Conservation (phyloP, 2,329 filamentous ascomycete species). For the Penicillium crustosum region DNA sequence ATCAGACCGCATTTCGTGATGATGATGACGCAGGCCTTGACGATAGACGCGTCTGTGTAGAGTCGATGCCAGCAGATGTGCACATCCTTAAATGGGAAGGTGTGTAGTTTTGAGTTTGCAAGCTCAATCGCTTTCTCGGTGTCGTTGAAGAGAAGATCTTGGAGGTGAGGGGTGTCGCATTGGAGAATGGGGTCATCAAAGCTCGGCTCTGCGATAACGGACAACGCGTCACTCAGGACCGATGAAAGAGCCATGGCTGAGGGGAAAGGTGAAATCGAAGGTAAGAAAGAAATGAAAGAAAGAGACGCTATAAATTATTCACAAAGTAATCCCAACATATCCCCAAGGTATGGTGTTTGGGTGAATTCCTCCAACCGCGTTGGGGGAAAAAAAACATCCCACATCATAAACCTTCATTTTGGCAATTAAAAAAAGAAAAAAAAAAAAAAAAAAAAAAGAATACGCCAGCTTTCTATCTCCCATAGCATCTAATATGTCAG, state of each 20-base stretch:
- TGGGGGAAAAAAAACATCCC: not conserved
- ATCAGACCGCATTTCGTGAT: conserved; percentile 23
- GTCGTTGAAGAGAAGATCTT: conserved; percentile 27
- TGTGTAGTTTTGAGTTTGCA: conserved; percentile 54
- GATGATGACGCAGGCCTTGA: conserved; percentile 43
- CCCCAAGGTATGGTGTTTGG: not conserved
- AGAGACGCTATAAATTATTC: not conserved
- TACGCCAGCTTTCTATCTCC: not conserved
- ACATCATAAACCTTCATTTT: not conserved
- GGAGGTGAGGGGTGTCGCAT: conserved; percentile 29
- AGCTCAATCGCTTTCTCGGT: conserved; percentile 48
- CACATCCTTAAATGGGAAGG: conserved; percentile 59
- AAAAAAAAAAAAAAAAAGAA: not conserved
- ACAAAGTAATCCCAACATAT: not conserved
- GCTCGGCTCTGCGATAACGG: conserved; percentile 29
- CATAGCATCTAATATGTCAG: not conserved
- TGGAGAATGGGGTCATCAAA: conserved; percentile 39
- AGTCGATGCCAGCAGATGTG: conserved; percentile 57
- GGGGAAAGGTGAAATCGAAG: not conserved
- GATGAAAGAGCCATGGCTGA: conserved; percentile 24
- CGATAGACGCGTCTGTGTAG: conserved; percentile 58
- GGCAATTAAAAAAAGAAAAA: not conserved
- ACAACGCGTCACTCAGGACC: conserved; percentile 27
- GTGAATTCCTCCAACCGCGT: not conserved
- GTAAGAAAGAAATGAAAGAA: not conserved